Base-by-base conservation (phyloP, 2,329 filamentous ascomycete species). In the Fusarium nanum region DNA sequence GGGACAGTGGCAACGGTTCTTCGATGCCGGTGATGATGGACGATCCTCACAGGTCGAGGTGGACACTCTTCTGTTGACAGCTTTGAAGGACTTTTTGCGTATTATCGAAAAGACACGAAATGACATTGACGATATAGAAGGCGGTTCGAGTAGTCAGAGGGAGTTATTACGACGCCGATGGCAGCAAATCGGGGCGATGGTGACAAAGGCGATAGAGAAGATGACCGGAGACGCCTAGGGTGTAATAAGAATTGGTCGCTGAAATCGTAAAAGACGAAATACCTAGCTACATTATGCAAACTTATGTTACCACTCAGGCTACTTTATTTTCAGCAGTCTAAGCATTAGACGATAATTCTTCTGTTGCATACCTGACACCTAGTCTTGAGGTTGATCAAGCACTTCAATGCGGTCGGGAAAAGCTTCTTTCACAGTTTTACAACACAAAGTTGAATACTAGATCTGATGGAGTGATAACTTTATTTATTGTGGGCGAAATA, bases 11-110 rank as follows among this genome's bases (percentile, higher is more conserved):
- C 77, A 81, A 73, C 85, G 84, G 79, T 78, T 76, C 56, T 69
- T 79, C 62, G 74, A 80, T 5, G 74, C 75, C 7, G 82, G 84
- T 28, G 84, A 84, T 32, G 84, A 83, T 7, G 82, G 83, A 3
- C 81, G 83, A 28, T 83, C 82, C 13, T 81, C 83, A 41, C 83
- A 87, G 69, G 72, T 20, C 6, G 76, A 78, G 42, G 83, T 83
- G 3, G 72, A 79, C 37, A 60, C 53, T 16, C 18, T 84, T 30
- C 65, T 88, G 14, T 50, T 76, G 7, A 73, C 72, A 25, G 68
- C 85, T 10, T 57, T 87, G 42, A 71, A 71, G 11, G 80, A 81
- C 54, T 83, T 82, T 55, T 71, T 77, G 32, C 71, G 55, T 6
- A 76, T 71, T 25, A 76, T 81, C 12, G 67, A 76, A 8, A 75